These are phyloP conservation scores for Hypholoma fasciculare DNA, from an alignment of 768 basidiomycete genomes.

Conservation along the genomic window DNA sequence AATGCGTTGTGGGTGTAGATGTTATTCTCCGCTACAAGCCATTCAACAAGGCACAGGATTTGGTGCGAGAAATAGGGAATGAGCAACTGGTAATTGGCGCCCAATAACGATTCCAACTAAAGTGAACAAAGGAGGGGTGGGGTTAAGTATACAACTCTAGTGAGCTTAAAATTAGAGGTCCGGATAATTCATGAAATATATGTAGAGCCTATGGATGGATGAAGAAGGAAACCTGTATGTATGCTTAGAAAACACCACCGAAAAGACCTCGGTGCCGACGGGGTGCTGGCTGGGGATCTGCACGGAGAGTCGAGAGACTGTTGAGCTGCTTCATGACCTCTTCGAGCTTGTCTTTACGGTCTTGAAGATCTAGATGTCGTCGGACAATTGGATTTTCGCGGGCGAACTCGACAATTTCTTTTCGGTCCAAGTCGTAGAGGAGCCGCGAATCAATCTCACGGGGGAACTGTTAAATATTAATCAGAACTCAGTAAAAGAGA, in stretches of 20 bases:
- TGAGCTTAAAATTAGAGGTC: neutral
- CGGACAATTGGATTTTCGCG: conserved; percentile 92
- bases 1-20: neutral
- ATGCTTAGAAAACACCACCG: conserved; percentile 61
- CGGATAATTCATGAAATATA: conserved; percentile 12
- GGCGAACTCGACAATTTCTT: conserved; percentile 89
- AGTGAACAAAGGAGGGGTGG: conserved; percentile 6
- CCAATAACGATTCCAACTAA: neutral
- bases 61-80: neutral
- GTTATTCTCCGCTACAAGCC: neutral
- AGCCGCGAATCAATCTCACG: conserved; percentile 95
- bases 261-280: conserved; percentile 80
- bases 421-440: conserved; percentile 89
- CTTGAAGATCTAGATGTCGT: conserved; percentile 90
- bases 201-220: neutral
- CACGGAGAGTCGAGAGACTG: conserved; percentile 83
- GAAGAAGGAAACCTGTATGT: conserved; percentile 4
- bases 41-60: neutral
- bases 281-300: conserved; percentile 74
- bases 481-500: neutral
- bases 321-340: conserved; percentile 98
- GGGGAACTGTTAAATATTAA: conserved; percentile 66
- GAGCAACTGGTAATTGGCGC: too few relatives aligned
- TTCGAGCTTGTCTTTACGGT: conserved; percentile 96
- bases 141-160: conserved; percentile 8